Conservation (phyloP, 2,329 filamentous ascomycete genomes). For the Chaetomium globosum region DNA sequence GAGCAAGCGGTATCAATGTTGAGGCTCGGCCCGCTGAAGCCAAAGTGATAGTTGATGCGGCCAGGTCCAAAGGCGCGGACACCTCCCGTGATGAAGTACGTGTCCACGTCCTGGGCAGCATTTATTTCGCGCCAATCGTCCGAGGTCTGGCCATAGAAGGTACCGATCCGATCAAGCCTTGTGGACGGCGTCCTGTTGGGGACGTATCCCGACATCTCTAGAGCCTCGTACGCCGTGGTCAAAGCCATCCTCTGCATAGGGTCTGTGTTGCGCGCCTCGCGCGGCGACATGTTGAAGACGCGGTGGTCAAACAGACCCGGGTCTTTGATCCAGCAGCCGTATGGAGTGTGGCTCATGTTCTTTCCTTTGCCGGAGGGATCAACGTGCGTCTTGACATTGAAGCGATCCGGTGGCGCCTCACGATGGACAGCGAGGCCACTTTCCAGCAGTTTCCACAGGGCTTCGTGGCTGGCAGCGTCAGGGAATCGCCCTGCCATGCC, state of each 20-base stretch:
- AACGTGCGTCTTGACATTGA: conserved; percentile 70
- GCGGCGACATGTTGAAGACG: conserved; percentile 86
- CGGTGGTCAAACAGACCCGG: conserved; percentile 78
- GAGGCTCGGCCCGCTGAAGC: conserved; percentile 72
- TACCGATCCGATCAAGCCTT: conserved; percentile 64
- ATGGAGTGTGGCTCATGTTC: conserved; percentile 77
- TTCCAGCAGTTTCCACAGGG: conserved; percentile 74
- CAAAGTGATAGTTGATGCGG: conserved; percentile 75
- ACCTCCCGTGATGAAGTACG: conserved; percentile 52
- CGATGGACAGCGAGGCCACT: conserved; percentile 75
- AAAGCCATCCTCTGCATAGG: conserved; percentile 78
- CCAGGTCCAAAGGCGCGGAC: conserved; percentile 52
- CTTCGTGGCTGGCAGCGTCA: conserved; percentile 69
- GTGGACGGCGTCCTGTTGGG: conserved; percentile 74
- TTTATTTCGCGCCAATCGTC: conserved; percentile 80
- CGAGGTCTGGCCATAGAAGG: conserved; percentile 74
- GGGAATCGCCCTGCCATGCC: conserved; percentile 80
- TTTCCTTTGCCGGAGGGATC: conserved; percentile 72
- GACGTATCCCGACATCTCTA: conserved; percentile 79
- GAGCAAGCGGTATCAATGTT: conserved; percentile 80
- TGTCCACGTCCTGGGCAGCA: conserved; percentile 69
- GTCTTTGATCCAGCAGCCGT: conserved; percentile 73
- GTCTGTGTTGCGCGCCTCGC: conserved; percentile 78
- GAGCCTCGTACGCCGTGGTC: conserved; percentile 76
- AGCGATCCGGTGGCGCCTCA: conserved; percentile 69